Evolutionary conservation across 331 rosid species (phyloP).

Genomic region (Cydonia oblonga): DNA sequence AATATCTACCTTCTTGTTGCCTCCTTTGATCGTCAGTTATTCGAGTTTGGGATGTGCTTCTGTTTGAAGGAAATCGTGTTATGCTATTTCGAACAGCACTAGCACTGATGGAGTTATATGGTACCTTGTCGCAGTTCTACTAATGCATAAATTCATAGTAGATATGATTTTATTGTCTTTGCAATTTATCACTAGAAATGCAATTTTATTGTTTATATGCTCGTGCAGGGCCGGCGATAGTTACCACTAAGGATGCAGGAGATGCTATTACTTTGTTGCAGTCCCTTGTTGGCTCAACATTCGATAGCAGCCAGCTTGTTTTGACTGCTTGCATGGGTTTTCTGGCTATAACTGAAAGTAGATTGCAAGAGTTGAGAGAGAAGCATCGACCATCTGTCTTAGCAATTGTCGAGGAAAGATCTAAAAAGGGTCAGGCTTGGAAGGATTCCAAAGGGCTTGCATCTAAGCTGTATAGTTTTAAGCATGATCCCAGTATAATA

Average conservation of each 20-base stretch:
- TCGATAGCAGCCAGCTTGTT: constrained; percentile 92
- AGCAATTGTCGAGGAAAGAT: constrained; percentile 57
- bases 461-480: constrained; percentile 78
- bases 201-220: constrained; percentile 4
- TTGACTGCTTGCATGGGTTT: constrained; percentile 93
- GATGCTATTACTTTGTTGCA: constrained; percentile 81
- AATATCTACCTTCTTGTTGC: constrained; percentile 15
- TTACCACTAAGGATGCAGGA: constrained; percentile 78
- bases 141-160: neutral
- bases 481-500: constrained; percentile 47
- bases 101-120: constrained; percentile 83
- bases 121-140: constrained; percentile 30
- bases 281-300: constrained; percentile 79
- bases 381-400: constrained; percentile 68
- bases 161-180: constrained; percentile 9
- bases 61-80: constrained; percentile 85
- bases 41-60: constrained; percentile 91
- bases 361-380: constrained; percentile 58
- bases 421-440: constrained; percentile 42
- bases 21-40: constrained; percentile 43
- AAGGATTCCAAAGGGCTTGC: constrained; percentile 78
- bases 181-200: neutral
- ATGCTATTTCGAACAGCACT: constrained; percentile 92
- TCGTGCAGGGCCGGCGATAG: constrained; percentile 57
- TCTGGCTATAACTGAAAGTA: constrained; percentile 66